phyloP scores from a whole-genome alignment of 2,329 filamentous ascomycete genomes.

The Stachybotrys elegans region DNA sequence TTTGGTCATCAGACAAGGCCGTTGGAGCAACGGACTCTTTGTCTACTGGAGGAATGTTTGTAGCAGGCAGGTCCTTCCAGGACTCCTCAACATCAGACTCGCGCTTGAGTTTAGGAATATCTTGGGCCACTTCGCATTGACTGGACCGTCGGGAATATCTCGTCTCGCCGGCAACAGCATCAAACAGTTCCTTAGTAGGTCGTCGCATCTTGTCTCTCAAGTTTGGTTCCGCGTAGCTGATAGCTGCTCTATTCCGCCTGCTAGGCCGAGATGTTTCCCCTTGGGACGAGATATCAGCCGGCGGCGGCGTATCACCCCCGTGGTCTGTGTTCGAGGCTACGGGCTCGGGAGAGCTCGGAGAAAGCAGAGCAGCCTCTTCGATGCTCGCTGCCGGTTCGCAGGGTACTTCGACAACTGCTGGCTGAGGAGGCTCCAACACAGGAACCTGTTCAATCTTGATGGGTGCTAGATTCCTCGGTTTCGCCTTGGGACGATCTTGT shows the following conservation, averaged over 20 bases:
- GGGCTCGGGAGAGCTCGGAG: constrained; percentile 45
- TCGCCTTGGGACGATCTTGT: constrained; percentile 19
- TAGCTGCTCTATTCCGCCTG: constrained; percentile 59
- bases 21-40: too few relatives aligned
- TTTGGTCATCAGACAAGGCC: background rate
- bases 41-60: constrained; percentile 4
- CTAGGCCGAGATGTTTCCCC: constrained; percentile 59
- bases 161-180: constrained; percentile 65
- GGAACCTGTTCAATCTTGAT: constrained; percentile 14
- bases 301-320: constrained; percentile 53
- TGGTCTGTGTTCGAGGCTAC: constrained; percentile 26
- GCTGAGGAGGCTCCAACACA: constrained; percentile 11
- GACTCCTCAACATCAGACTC: constrained; percentile 24
- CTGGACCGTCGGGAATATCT: constrained; percentile 43
- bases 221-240: constrained; percentile 81
- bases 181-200: constrained; percentile 69
- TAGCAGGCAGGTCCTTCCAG: constrained; percentile 23
- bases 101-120: constrained; percentile 24
- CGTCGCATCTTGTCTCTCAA: constrained; percentile 79
- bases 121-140: constrained; percentile 22
- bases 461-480: constrained; percentile 18
- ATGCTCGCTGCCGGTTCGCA: constrained; percentile 21
- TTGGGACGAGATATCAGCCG: constrained; percentile 48
- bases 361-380: constrained; percentile 35
- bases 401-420: constrained; percentile 9